A percentile compares a stretch with the other conserved stretches of the same genome.
Evolutionary conservation across 176 grass and related monocot genomes (phyloP).

Genomic region (Zoysia pacifica): DNA sequence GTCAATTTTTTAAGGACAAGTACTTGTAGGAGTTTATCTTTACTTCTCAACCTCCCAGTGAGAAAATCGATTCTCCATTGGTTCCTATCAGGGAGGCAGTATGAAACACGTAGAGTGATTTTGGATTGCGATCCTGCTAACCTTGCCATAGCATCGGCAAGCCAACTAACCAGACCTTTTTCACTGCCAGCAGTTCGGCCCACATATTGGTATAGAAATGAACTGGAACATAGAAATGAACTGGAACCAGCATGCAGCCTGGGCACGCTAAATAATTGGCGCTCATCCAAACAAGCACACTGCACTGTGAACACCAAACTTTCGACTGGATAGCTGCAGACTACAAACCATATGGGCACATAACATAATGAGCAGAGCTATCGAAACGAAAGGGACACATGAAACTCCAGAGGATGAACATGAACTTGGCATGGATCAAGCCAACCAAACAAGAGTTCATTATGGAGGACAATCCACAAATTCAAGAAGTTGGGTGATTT

Average conservation of each 20-base stretch:
- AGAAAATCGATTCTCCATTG: conserved; percentile 29
- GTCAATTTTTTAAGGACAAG: background rate
- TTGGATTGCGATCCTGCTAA: background rate
- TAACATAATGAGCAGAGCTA: conserved; percentile 19
- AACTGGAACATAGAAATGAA: no score
- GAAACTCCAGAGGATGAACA: conserved; percentile 17
- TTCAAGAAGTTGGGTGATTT: conserved; percentile 31
- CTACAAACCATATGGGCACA: background rate
- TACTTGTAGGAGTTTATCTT: background rate
- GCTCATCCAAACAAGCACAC: background rate
- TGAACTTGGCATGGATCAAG: conserved; percentile 25
- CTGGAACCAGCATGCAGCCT: no score
- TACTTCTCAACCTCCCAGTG: background rate
- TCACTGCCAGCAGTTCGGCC: no score
- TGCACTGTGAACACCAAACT: background rate
- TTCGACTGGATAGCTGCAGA: background rate
- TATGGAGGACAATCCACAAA: conserved; percentile 30
- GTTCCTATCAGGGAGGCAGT: conserved; percentile 12
- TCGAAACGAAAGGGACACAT: background rate
- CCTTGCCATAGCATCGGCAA: no score
- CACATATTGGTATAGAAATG: no score
- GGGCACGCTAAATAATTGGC: background rate
- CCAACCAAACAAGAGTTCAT: conserved; percentile 26
- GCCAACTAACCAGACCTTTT: no score
- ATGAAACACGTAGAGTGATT: background rate